Percentiles rank a stretch among this genome's conserved stretches.
Conservation (phyloP, 768 basidiomycete genomes). For the Porpolomopsis calyptriformis region DNA sequence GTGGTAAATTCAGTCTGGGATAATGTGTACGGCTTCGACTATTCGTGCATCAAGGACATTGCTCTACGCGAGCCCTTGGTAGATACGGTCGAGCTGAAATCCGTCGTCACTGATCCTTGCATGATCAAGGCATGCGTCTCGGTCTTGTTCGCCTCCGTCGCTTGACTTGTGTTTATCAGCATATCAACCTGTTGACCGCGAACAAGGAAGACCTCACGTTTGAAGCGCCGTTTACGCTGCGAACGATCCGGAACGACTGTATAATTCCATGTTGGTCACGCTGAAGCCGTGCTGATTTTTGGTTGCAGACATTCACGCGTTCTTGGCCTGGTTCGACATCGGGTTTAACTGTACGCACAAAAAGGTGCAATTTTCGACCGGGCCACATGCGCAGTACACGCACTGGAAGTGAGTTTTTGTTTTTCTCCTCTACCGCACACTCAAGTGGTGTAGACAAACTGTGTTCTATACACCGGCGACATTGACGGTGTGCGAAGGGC, state of each 20-base stretch:
- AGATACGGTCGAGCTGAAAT: conserved; percentile 95
- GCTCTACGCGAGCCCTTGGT: conserved; percentile 93
- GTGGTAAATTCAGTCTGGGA: conserved; percentile 81
- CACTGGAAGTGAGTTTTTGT: conserved; percentile 80
- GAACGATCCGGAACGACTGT: conserved; percentile 88
- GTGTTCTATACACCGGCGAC: conserved; percentile 93
- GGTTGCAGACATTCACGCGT: conserved; percentile 79
- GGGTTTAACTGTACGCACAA: conserved; percentile 94
- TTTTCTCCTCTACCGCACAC: background rate
- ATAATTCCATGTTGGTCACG: conserved; percentile 15
- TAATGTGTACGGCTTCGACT: conserved; percentile 99
- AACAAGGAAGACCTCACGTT: conserved; percentile 95
- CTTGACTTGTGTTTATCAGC: conserved; percentile 29
- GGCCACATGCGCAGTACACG: conserved; percentile 93
- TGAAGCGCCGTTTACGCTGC: conserved; percentile 65
- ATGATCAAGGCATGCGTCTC: conserved; percentile 56
- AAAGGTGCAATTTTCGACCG: conserved; percentile 91
- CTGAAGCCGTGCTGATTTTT: conserved; percentile 4
- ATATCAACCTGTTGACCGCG: conserved; percentile 82
- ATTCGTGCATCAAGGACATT: conserved; percentile 98
- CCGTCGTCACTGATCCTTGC: conserved; percentile 89
- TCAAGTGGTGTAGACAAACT: conserved; percentile 54
- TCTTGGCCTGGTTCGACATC: conserved; percentile 99
- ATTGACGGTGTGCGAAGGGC: conserved; percentile 55
- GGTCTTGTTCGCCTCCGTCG: conserved; percentile 1